Conservation (phyloP, 805 yeast species). For the Kazachstania psychrophila region DNA sequence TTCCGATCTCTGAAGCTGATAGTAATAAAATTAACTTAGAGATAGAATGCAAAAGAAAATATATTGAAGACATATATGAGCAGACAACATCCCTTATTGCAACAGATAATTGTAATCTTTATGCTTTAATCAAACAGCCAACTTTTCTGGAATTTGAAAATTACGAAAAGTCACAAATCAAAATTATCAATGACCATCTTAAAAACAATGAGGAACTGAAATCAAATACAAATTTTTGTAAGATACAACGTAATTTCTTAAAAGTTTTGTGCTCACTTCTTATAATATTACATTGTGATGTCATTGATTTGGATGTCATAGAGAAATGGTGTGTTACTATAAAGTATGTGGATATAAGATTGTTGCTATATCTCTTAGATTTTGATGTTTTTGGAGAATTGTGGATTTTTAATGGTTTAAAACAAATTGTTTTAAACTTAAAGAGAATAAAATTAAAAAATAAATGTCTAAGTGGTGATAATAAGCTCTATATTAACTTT, state of each 20-base stretch:
- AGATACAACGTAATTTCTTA: constrained; percentile 16
- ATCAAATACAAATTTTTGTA: constrained; percentile 10
- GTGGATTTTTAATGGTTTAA: constrained; percentile 26
- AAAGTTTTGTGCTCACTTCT: constrained; percentile 17
- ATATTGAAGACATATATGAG: constrained; percentile 14
- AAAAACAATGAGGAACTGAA: constrained; percentile 1
- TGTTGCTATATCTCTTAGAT: constrained; percentile 21
- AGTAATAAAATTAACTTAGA: constrained; percentile 15
- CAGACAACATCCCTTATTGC: constrained; percentile 13
- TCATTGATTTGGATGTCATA: constrained; percentile 13
- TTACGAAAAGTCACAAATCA: constrained; percentile 16
- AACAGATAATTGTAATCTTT: constrained; percentile 14
- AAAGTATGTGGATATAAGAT: constrained; percentile 19
- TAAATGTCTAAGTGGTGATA: constrained; percentile 8
- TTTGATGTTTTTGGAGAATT: constrained; percentile 22
- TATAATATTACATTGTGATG: constrained; percentile 17
- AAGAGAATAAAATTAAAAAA: constrained; percentile 21
- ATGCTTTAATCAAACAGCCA: constrained; percentile 13
- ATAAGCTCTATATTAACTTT: constrained; percentile 1
- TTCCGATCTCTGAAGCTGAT: constrained; percentile 14
- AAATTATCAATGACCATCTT: constrained; percentile 14
- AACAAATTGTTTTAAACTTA: constrained; percentile 14
- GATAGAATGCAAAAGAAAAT: constrained; percentile 19
- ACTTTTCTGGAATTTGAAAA: constrained; percentile 16
- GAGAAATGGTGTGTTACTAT: constrained; percentile 15